phyloP scores from a whole-genome alignment of 192 early-diverging fungal species.

The Umbelopsis ramanniana region DNA sequence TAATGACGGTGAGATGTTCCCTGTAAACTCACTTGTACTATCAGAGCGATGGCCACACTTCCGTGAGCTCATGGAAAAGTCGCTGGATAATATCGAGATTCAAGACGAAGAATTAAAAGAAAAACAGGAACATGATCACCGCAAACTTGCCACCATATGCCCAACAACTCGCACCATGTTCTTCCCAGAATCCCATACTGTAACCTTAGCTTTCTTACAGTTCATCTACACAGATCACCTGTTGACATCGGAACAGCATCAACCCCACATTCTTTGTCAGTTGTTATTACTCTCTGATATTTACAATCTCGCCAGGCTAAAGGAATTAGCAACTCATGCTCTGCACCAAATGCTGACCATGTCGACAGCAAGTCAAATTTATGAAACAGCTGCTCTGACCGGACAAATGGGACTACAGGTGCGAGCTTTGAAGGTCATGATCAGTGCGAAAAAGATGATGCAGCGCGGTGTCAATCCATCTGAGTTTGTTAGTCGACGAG shows the following conservation, averaged over 20 bases:
- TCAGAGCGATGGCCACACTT: slow-evolving; percentile 60
- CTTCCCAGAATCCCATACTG: slow-evolving; percentile 37
- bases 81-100: not conserved
- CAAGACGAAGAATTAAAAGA: slow-evolving; percentile 8
- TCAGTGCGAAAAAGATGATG: slow-evolving; percentile 55
- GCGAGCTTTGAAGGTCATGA: slow-evolving; percentile 56
- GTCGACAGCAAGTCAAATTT: slow-evolving; percentile 64
- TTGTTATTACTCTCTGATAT: slow-evolving; percentile 63
- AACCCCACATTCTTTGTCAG: slow-evolving; percentile 66
- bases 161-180: slow-evolving; percentile 20
- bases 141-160: slow-evolving; percentile 6
- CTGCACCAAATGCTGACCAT: slow-evolving; percentile 66
- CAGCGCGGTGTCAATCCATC: slow-evolving; percentile 31
- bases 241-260: slow-evolving; percentile 65
- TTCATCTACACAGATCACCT: slow-evolving; percentile 55
- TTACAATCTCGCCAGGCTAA: slow-evolving; percentile 60
- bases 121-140: slow-evolving; percentile 5
- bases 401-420: slow-evolving; percentile 68
- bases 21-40: slow-evolving; percentile 58
- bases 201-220: slow-evolving; percentile 43
- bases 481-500: not conserved
- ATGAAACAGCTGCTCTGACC: slow-evolving; percentile 66
- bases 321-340: slow-evolving; percentile 55
- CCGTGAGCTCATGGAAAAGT: slow-evolving; percentile 37
- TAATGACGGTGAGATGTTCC: slow-evolving; percentile 48